A percentile compares a stretch with the other conserved stretches of the same genome.
Evolutionary conservation across 1,139 yeast species (phyloP).

Genomic region (Chernovozyma sophiae-reginae): DNA sequence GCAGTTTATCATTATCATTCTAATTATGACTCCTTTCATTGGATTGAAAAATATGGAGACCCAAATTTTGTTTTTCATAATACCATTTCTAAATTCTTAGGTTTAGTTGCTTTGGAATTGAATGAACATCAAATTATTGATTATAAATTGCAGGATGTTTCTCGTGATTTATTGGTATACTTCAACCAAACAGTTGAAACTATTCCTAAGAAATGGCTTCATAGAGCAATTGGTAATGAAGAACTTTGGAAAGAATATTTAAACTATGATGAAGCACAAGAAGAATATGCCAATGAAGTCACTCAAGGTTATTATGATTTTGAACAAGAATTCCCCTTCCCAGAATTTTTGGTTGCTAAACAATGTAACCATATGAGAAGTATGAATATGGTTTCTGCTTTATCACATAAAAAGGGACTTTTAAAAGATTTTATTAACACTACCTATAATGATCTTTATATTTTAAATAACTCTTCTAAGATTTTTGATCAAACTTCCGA

Average conservation of each 20-base stretch:
- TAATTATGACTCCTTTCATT: constrained; percentile 52
- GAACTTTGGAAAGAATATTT: constrained; percentile 18
- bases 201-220: constrained; percentile 34
- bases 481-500: constrained; percentile 35
- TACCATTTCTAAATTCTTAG: constrained; percentile 54
- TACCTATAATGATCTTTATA: constrained; percentile 23
- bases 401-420: constrained; percentile 19
- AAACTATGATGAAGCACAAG: constrained; percentile 16
- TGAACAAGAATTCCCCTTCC: constrained; percentile 17
- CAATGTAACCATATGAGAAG: constrained; percentile 15
- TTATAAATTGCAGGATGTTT: constrained; percentile 34
- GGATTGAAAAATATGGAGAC: constrained; percentile 56
- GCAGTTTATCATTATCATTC: constrained; percentile 58
- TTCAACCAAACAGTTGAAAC: constrained; percentile 22
- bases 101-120: constrained; percentile 49
- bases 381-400: constrained; percentile 3
- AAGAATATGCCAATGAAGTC: constrained; percentile 16
- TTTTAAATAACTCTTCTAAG: constrained; percentile 22
- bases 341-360: constrained; percentile 17
- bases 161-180: constrained; percentile 28
- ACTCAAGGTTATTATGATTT: constrained; percentile 22
- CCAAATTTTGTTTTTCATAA: constrained; percentile 52
- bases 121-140: constrained; percentile 52
- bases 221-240: constrained; percentile 13
- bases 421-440: constrained; percentile 25